Conservation (phyloP, 2,329 filamentous ascomycete genomes). For the Macrophomina tecta region DNA sequence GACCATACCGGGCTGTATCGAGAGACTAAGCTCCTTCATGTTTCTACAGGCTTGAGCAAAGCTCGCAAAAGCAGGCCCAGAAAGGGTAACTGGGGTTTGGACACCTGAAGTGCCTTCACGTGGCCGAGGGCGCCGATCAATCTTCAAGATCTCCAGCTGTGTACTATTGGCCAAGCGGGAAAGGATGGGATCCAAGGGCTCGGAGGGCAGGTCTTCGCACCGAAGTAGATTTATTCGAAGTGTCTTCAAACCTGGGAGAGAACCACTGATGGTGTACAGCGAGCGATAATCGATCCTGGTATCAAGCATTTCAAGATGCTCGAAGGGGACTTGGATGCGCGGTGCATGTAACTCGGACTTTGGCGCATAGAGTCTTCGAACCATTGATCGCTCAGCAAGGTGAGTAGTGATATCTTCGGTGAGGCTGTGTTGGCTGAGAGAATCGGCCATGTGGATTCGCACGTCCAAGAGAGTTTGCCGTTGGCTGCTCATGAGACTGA, state of each 20-base stretch:
- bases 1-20: constrained; percentile 9
- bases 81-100: constrained; percentile 3
- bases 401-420: constrained; percentile 6
- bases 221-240: constrained; percentile 2
- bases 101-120: background rate
- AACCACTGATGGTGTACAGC: constrained; percentile 1
- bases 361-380: background rate
- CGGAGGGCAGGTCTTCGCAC: background rate
- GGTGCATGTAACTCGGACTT: background rate
- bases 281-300: constrained; percentile 10
- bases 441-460: constrained; percentile 8
- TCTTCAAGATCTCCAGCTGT: background rate
- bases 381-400: background rate
- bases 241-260: constrained; percentile 2
- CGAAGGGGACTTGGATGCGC: background rate
- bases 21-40: background rate
- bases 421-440: background rate
- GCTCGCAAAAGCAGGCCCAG: constrained; percentile 3
- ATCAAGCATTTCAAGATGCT: constrained; percentile 5
- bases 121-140: background rate
- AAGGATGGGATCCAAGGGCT: constrained; percentile 10
- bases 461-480: constrained; percentile 2
- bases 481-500: background rate
- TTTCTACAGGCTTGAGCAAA: background rate
- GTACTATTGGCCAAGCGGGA: background rate